phyloP scores from a whole-genome alignment of 495 filamentous ascomycete genomes.

The Cercophora scortea region DNA sequence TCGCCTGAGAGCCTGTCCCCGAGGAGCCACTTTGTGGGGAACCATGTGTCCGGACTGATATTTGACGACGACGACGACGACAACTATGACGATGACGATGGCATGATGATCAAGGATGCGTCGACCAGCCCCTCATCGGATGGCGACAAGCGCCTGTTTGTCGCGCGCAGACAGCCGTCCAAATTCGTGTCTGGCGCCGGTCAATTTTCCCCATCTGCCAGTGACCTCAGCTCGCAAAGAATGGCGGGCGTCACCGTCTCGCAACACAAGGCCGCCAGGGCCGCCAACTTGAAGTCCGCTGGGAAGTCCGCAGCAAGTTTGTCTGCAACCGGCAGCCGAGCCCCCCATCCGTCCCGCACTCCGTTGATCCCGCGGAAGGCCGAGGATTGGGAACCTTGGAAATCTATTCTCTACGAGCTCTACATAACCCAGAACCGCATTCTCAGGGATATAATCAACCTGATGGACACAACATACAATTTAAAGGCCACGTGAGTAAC shows the following conservation, averaged over 20 bases:
- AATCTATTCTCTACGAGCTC: slow-evolving; percentile 18
- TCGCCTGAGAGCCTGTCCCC: background rate
- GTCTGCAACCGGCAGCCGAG: background rate
- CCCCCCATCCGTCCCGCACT: slow-evolving; percentile 1
- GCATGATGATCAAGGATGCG: slow-evolving; percentile 12
- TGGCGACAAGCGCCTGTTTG: background rate
- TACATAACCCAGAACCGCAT: slow-evolving; percentile 26
- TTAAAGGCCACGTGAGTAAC: slow-evolving; percentile 21
- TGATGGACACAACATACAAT: slow-evolving; percentile 21
- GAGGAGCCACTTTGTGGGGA: background rate
- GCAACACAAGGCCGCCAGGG: background rate
- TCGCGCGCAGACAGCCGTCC: background rate
- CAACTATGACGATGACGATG: slow-evolving; percentile 1
- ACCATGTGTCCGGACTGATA: background rate
- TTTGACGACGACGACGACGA: background rate
- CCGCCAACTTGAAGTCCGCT: background rate
- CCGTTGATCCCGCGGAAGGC: slow-evolving; percentile 14
- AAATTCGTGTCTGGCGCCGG: background rate
- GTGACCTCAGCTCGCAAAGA: background rate
- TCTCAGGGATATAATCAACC: slow-evolving; percentile 21
- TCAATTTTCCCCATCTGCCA: background rate
- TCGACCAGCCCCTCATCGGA: slow-evolving; percentile 7
- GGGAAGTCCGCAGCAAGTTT: background rate
- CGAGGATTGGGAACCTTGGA: slow-evolving; percentile 27
- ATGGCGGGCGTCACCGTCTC: background rate